phyloP scores from a whole-genome alignment of 129 eudicot genomes.

The Flaveria bidentis region DNA sequence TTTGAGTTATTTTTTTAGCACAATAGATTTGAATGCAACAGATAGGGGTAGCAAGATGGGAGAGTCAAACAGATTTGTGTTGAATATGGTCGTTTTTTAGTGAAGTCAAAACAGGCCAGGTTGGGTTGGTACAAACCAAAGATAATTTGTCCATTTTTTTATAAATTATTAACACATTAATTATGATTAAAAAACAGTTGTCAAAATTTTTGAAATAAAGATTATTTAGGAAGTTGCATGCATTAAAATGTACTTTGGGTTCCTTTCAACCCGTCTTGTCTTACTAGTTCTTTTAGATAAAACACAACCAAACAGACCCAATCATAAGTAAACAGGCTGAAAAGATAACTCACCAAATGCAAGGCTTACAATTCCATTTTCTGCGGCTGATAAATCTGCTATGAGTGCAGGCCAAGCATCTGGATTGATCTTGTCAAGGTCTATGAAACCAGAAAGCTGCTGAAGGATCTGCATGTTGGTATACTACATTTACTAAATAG shows the following conservation, averaged over 20 bases:
- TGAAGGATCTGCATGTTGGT: slow-evolving; percentile 53
- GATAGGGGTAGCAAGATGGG: background rate
- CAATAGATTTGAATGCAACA: background rate
- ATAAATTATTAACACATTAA: background rate
- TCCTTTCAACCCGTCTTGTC: background rate
- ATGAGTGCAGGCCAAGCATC: slow-evolving; percentile 98
- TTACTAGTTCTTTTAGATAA: background rate
- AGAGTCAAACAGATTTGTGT: background rate
- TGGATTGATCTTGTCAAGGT: slow-evolving; percentile 76
- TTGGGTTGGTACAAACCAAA: background rate
- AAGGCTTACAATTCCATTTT: slow-evolving; percentile 75
- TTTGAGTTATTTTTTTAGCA: background rate
- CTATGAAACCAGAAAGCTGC: slow-evolving; percentile 87
- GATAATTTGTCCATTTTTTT: background rate
- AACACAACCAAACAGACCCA: background rate
- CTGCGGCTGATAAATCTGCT: slow-evolving; percentile 84
- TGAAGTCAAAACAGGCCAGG: background rate
- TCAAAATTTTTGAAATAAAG: background rate
- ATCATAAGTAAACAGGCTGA: background rate
- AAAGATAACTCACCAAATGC: slow-evolving; percentile 69
- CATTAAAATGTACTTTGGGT: background rate
- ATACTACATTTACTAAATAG: background rate
- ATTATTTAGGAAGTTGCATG: background rate
- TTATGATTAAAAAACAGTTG: background rate
- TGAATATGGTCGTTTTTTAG: background rate